Percentiles rank a stretch among this genome's conserved stretches.
These are phyloP conservation scores for Pythium grandisporangium DNA, from an alignment of 352 stramenopile genomes.

Conservation along the genomic window DNA sequence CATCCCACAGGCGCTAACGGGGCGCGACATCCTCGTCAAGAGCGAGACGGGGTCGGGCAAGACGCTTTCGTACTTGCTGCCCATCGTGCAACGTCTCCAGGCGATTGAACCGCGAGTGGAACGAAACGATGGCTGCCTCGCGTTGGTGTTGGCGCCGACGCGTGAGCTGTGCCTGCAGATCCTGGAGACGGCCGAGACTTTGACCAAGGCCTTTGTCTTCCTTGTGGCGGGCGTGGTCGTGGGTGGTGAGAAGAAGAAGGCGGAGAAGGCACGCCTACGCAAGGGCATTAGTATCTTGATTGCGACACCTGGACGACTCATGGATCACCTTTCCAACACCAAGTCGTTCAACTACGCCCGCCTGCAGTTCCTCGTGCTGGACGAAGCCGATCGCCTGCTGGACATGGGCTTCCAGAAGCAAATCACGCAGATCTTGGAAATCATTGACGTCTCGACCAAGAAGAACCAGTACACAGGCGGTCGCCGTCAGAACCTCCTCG, in stretches of 20 bases:
- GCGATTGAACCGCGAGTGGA: conserved; percentile 54
- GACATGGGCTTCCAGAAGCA: conserved; percentile 99
- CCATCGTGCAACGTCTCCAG: conserved; percentile 89
- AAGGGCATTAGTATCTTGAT: conserved; percentile 96
- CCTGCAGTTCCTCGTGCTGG: conserved; percentile 95
- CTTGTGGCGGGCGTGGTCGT: conserved; percentile 87
- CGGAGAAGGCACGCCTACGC: conserved; percentile 78
- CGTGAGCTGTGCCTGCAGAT: conserved; percentile 95
- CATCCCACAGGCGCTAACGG: conserved; percentile 54
- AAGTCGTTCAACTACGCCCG: conserved; percentile 83
- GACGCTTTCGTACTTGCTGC: conserved; percentile 94
- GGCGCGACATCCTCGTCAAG: conserved; percentile 91
- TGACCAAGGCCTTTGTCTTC: conserved; percentile 91
- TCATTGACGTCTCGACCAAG: conserved; percentile 84
- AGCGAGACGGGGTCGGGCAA: conserved; percentile 96
- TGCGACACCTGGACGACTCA: conserved; percentile 94
- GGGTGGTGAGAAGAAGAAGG: conserved; percentile 90
- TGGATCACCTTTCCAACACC: conserved; percentile 95
- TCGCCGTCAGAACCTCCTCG: conserved; percentile 67
- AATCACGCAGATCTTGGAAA: conserved; percentile 96
- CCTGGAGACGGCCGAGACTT: conserved; percentile 90
- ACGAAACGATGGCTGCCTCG: conserved; percentile 80
- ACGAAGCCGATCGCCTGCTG: conserved; percentile 99
- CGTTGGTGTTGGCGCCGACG: conserved; percentile 91
- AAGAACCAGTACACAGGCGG: conserved; percentile 19